Base-by-base conservation (phyloP, 805 yeast genomes). In the Nakazawaea pomicola region DNA sequence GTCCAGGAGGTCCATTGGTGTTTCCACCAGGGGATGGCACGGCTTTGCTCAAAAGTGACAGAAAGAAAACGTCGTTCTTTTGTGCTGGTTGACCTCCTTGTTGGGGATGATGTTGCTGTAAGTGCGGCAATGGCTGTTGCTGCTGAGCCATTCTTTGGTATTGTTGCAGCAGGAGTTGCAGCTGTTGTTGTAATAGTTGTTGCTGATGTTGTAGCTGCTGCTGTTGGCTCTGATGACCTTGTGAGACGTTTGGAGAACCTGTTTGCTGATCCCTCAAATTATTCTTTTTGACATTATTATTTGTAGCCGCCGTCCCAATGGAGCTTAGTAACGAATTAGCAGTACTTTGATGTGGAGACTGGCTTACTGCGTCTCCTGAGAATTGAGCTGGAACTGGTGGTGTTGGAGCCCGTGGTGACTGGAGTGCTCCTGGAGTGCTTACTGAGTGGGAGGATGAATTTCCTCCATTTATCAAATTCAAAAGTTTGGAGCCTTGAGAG, bases 381-480 rank as follows among this genome's bases (percentile, higher is more conserved):
- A n/a, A n/a, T n/a, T 36, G 31, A 24, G 33, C 35, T 10, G 20
- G 34, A 24, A 15, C 29, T 28, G 25, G 31, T 14, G 36, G 41
- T 9, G 41, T 41, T 6, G 46, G 47, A 76, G 47, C 57, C 38
- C 21, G 33, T 18, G 33, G 39, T 20, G 40, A 36, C n/a, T 33
- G 29, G 9, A 33, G 24, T 31, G 27, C 16, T 28, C 20, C 1
- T 34, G 36, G 14, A 32, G 16, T 23, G 23, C 16, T 33, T 20
- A 3, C 24, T 20, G 27, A 23, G n/a, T 21, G 34, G 2, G 38
- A 28, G 4, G 36, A 35, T 20, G 27, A 11, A 21, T 9, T 33
- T 10, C 32, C 41, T 14, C 32, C 33, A 7, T 43, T 40, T 14
- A 52, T 36, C 21, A 49, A 20, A 5, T 49, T 46, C 44, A 52